phyloP scores from a whole-genome alignment of 2,329 filamentous ascomycete species.

The Raffaelea ambrosiae region DNA sequence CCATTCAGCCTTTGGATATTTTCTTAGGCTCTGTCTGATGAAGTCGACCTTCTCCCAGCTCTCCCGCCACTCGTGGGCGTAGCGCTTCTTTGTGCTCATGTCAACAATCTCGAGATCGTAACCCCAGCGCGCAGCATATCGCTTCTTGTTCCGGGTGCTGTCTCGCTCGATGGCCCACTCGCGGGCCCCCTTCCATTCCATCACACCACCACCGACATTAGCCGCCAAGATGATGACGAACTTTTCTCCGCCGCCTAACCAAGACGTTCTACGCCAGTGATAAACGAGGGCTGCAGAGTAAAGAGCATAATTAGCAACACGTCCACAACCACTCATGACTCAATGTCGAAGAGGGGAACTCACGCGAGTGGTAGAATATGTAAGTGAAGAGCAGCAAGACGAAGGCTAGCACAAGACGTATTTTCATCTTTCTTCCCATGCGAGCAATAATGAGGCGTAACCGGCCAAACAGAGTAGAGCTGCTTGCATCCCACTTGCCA shows the following conservation, averaged over 20 bases:
- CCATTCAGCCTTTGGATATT: slow-evolving; percentile 96
- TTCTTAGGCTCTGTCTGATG: slow-evolving; percentile 77
- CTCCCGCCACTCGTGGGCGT: slow-evolving; percentile 97
- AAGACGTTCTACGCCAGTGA: slow-evolving; percentile 62
- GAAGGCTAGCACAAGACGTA: slow-evolving; percentile 51
- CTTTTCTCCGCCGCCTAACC: slow-evolving; percentile 78
- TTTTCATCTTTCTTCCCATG: slow-evolving; percentile 57
- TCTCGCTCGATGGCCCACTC: slow-evolving; percentile 98
- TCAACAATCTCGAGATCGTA: slow-evolving; percentile 95
- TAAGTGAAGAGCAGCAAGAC: slow-evolving; percentile 52
- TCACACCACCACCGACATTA: slow-evolving; percentile 92
- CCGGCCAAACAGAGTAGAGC: slow-evolving; percentile 37
- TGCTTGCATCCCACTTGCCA: slow-evolving; percentile 43
- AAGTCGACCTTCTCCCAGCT: slow-evolving; percentile 99
- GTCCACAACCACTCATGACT: too few relatives aligned
- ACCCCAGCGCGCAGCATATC: slow-evolving; percentile 80
- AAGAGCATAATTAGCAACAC: slow-evolving; percentile 10
- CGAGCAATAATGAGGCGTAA: slow-evolving; percentile 36
- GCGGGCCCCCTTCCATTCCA: slow-evolving; percentile 96
- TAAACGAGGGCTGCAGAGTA: slow-evolving; percentile 39
- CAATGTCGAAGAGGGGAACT: slow-evolving; percentile 27
- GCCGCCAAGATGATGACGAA: slow-evolving; percentile 89
- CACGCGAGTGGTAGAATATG: slow-evolving; percentile 66
- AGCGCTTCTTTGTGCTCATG: slow-evolving; percentile 97
- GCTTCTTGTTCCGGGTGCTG: slow-evolving; percentile 89